Percentiles rank a stretch among this genome's conserved stretches.
Conservation (phyloP, 2,329 filamentous ascomycete genomes). For the Cladophialophora bantiana region DNA sequence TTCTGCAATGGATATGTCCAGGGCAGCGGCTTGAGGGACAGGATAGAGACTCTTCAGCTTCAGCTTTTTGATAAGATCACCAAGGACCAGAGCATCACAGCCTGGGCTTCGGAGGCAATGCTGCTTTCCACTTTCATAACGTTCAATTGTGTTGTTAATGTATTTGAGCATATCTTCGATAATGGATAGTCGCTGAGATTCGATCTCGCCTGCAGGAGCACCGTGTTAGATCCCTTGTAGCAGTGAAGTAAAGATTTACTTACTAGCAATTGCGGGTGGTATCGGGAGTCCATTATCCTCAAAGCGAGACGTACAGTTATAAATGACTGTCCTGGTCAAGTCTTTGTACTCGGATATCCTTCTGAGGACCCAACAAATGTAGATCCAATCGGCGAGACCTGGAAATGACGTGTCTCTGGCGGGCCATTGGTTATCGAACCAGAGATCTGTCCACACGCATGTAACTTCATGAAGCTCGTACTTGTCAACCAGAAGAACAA, state of each 20-base stretch:
- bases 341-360: not conserved
- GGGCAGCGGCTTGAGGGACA: not conserved
- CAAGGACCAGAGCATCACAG: slow-evolving; percentile 6
- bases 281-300: slow-evolving; percentile 4
- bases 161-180: not conserved
- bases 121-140: not conserved
- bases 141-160: not conserved
- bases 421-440: slow-evolving; percentile 1
- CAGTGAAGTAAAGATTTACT: not conserved
- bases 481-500: slow-evolving; percentile 18
- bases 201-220: not conserved
- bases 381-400: slow-evolving; percentile 13
- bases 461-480: slow-evolving; percentile 12
- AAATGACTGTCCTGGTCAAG: not conserved
- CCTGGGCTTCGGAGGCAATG: not conserved
- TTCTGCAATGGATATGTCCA: not conserved
- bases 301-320: not conserved
- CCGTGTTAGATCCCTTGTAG: not conserved
- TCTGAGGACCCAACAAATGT: slow-evolving; percentile 11
- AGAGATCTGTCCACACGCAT: slow-evolving; percentile 22
- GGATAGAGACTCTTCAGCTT: slow-evolving; percentile 5
- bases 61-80: slow-evolving; percentile 3
- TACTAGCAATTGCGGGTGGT: not conserved
- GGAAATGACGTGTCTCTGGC: not conserved
- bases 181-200: not conserved